A percentile compares a stretch with the other conserved stretches of the same genome.
phyloP scores from a whole-genome alignment of 371 early-diverging fungal species.

The Funneliformis caledonium region DNA sequence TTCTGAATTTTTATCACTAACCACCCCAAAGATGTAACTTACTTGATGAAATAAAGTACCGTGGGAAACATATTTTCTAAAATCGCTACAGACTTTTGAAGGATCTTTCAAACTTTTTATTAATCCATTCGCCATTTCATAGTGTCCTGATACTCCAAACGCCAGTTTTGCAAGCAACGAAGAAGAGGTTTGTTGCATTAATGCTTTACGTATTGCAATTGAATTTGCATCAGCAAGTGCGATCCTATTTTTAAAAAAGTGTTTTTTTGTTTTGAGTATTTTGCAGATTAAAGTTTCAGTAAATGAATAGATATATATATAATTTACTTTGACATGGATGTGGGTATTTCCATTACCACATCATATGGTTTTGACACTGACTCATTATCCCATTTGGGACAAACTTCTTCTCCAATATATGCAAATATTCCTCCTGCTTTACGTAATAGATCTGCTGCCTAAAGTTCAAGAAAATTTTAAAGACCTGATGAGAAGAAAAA shows the following conservation, averaged over 20 bases:
- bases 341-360: constrained; percentile 52
- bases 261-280: not conserved
- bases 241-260: constrained; percentile 45
- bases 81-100: constrained; percentile 60
- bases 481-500: constrained; percentile 41
- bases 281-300: not conserved
- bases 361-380: constrained; percentile 51
- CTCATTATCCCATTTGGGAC: constrained; percentile 56
- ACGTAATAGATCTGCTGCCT: constrained; percentile 62
- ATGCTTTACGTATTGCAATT: constrained; percentile 56
- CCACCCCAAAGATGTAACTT: not conserved
- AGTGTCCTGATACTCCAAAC: constrained; percentile 65
- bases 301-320: not conserved
- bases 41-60: constrained; percentile 60
- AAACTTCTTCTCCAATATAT: constrained; percentile 57
- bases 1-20: not conserved
- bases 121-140: constrained; percentile 65
- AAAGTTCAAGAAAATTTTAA: constrained; percentile 42
- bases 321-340: constrained; percentile 57
- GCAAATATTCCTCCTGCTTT: constrained; percentile 65
- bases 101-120: constrained; percentile 60
- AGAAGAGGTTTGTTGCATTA: constrained; percentile 54
- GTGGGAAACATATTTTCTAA: constrained; percentile 62
- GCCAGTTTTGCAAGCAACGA: constrained; percentile 64
- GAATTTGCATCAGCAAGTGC: constrained; percentile 59